Conservation (phyloP, 345 rosid genomes). For the Eucalyptus cloeziana region DNA sequence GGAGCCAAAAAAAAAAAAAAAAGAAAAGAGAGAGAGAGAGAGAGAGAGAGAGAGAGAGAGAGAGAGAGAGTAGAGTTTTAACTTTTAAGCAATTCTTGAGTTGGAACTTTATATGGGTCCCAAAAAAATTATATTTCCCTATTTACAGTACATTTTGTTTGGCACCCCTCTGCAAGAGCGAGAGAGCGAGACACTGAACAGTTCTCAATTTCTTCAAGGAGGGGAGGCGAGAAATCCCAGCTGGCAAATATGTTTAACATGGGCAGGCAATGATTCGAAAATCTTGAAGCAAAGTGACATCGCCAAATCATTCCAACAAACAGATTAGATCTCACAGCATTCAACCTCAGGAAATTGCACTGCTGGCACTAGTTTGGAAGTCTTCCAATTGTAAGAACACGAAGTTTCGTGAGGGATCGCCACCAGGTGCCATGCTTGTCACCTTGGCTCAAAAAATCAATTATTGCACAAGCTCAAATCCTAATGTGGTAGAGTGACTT, state of each 20-base stretch:
- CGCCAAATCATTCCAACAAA: neutral
- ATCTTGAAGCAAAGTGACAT: neutral
- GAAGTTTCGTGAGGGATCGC: neutral
- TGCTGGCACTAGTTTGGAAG: neutral
- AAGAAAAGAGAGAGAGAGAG: too few relatives aligned
- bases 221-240: neutral
- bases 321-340: neutral
- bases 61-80: too few relatives aligned
- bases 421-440: neutral
- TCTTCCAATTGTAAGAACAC: neutral
- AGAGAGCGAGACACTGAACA: neutral
- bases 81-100: too few relatives aligned
- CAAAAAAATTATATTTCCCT: too few relatives aligned
- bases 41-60: too few relatives aligned
- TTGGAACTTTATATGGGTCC: too few relatives aligned
- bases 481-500: neutral
- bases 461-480: neutral
- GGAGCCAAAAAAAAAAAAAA: accelerated
- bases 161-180: neutral
- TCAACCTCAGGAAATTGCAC: neutral
- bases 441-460: neutral
- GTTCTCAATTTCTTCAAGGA: neutral
- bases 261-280: neutral
- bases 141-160: neutral
- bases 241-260: neutral